Evolutionary conservation across 768 basidiomycete genomes (phyloP), one percentile per base, ranked within the genome.

Genomic region (Mrakia gelida): DNA sequence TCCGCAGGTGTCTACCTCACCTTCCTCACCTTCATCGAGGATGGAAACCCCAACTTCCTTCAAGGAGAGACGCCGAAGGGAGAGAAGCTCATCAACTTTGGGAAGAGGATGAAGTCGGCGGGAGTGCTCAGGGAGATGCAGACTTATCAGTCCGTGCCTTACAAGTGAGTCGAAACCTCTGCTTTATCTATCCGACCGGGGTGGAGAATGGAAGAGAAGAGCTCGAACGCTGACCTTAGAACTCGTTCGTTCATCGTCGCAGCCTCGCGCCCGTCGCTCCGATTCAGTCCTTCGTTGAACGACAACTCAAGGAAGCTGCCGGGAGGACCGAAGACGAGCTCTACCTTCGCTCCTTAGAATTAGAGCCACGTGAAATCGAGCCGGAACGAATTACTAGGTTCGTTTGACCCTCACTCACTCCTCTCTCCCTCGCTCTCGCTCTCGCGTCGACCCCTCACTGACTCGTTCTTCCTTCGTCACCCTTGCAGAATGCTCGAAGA

Each of bases 41-140:
- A 98, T 81, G 97, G 96, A 13, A 94, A 93, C 82, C 91, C 92
- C 72, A 93, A 98, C 86, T 89, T 88, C 81, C 86, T 97, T 11
- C 75, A 79, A 9, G 91, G 90, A 11, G 88, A 89, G 49, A 59
- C 81, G 82, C 49, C 49, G 49, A 52, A 52, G 49, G 49, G 49
- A 52, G 49, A 52, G 49, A 54, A 77, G 16, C 86, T 96, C 80
- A 91, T 98, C 85, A 98, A 98, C 86, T 98, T 98, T 86, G 90
- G 91, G 82, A 99, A 99, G 85, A 92, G 96, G 26, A 91, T 93
- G 81, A 93, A 93, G 85, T 91, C 94, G 0, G 94, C 95, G n/a
- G 95, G 97, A 83, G 92, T 98, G 81, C 94, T 99, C 81, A 90
- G 91, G 80, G 95, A 98, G 84, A 98, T 99, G 84, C 93, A 97